Base-by-base conservation (phyloP, 1,284 basidiomycete genomes). In the Taiwanofungus camphoratus region DNA sequence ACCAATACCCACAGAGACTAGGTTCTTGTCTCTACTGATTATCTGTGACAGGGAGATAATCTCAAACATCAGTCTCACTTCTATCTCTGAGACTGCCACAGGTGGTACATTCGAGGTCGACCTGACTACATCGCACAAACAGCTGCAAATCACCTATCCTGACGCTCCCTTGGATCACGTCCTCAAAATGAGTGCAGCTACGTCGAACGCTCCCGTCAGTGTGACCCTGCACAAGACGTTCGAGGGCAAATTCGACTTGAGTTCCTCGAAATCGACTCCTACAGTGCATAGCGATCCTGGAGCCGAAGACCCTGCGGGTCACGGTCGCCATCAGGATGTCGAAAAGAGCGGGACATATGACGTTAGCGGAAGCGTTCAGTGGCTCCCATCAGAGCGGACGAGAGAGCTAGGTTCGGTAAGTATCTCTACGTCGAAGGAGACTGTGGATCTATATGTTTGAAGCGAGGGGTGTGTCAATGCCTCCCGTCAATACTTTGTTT, bases 221-320 rank as follows among this genome's bases (percentile, higher is more conserved):
- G 62, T 68, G 8, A 36, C 48, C 24, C 60, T 74, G 4, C 62
- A 68, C 41, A 42, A 54, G 26, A 63, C 72, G 2, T 75, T 63
- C 47, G 71, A 78, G 46, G 77, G 72, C 13, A 45, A 44, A 2
- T 73, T 73, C 55, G 49, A 50, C 15, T 51, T 66, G 44, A 24
- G 50, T 36, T 61, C 65, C 22, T 44, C 54, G 36, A 7, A 11
- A 6, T 18, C 13, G n/a, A 26, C 22, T 4, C 36, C 36, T 11
- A 19, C 22, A n/a, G 36, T 38, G 21, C 8, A 38, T 26, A 4
- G 13, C 20, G 12, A 38, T 23, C 23, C 22, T 20, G 36, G 27
- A n/a, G 36, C 20, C 9, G 19, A 7, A 20, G 35, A 36, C 35
- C 35, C 20, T 5, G 21, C 19, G 8, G 35, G 35, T 9, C 20